Evolutionary conservation across 2,329 filamentous ascomycete genomes (phyloP).

Genomic region (Fusarium agapanthi): DNA sequence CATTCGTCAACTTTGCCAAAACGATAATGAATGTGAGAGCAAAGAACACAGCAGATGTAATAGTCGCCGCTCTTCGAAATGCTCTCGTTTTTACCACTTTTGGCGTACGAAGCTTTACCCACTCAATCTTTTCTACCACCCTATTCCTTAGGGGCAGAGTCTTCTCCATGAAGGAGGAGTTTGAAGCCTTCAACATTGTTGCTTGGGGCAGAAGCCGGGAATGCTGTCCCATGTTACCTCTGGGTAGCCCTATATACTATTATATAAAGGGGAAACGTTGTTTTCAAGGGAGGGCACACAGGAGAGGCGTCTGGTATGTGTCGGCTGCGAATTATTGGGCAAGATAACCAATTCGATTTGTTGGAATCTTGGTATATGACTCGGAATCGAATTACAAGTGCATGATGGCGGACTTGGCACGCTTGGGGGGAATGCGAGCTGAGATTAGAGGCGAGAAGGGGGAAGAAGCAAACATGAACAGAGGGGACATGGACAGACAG

Average conservation of each 20-base stretch:
- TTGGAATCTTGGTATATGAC: constrained; percentile 9
- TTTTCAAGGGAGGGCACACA: constrained; percentile 8
- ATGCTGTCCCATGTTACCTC: background rate
- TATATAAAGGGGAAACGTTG: background rate
- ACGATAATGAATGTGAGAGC: constrained; percentile 21
- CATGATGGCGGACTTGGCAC: background rate
- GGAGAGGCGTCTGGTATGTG: constrained; percentile 24
- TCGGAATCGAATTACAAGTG: background rate
- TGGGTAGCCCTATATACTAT: background rate
- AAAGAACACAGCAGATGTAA: constrained; percentile 16
- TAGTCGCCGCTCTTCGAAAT: constrained; percentile 24
- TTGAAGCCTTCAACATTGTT: constrained; percentile 27
- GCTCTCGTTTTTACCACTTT: constrained; percentile 28
- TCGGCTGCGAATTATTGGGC: background rate
- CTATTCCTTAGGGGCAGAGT: constrained; percentile 2
- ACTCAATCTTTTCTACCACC: constrained; percentile 8
- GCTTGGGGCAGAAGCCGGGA: background rate
- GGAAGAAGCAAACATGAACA: background rate
- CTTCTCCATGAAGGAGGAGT: constrained; percentile 18
- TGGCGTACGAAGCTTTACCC: constrained; percentile 12
- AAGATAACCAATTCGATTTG: background rate
- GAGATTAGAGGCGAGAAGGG: background rate
- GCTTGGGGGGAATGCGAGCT: background rate
- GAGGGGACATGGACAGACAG: background rate
- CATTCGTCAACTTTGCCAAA: constrained; percentile 29